Evolutionary conservation across 2,329 filamentous ascomycete genomes (phyloP), one percentile per base, ranked within the genome.

Genomic region (Fusarium lateritium): DNA sequence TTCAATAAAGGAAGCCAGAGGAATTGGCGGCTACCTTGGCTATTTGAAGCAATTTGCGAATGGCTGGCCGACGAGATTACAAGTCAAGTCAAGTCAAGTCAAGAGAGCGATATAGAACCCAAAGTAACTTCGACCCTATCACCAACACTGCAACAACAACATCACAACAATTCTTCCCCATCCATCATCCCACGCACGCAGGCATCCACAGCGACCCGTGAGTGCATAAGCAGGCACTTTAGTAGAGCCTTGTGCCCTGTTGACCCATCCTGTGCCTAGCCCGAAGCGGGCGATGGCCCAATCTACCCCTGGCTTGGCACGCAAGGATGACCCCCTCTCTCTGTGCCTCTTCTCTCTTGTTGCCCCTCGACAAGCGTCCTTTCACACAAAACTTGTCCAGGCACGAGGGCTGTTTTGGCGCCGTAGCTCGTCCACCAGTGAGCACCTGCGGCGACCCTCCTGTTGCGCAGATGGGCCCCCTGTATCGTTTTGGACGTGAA

Each of bases 191-290:
- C 53, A 50, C 53, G 43, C 60, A 60, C 28, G 26, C 42, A 21
- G 62, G 66, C 62, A 67, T 53, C 57, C 67, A 69, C 66, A 63
- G 38, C 38, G 66, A 58, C 61, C 66, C 66, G 62, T 69, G 53
- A 50, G 52, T 69, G 66, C 66, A 69, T 55, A 59, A 58, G 62
- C 43, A 70, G 66, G 71, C 71, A 73, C 71, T 73, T 73, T 70
- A 73, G 66, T 66, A 62, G 65, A 70, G 61, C 65, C 60, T 53
- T 54, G 42, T 46, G 44, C 50, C 55, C 43, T 66, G 55, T 56
- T 65, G 59, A 33, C 55, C 22, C 39, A 36, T 56, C 59, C 47
- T 65, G 28, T 44, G 28, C 53, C 67, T 72, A 70, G 55, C 52
- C 46, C 26, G 43, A 59, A 71, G 57, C 55, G 60, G 61, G 45